Base-by-base conservation (phyloP, 495 filamentous ascomycete species). In the Alectoria sarmentosa region DNA sequence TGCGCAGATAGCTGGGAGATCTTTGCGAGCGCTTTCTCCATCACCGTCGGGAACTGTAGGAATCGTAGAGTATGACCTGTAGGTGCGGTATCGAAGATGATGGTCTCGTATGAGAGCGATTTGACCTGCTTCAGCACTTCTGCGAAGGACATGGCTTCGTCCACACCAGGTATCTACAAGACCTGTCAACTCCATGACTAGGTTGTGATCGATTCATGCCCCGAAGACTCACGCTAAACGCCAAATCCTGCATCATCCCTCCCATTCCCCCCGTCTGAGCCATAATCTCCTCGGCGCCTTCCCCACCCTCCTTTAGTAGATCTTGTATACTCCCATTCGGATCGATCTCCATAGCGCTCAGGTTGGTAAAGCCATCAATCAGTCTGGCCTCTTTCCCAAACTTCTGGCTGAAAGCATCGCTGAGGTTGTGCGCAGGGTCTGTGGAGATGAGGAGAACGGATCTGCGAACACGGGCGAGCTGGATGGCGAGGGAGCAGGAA, bases 51-150 rank as follows among this genome's bases (percentile, higher is more conserved):
- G 78, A 99, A 99, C 74, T 99, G 94, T 39, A 99, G 86, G 81
- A 99, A 99, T 70, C 94, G 94, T 63, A 99, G 86, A 0, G 94
- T 99, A 82, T 99, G 94, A 56, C 94, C 94, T n/a, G 94, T 99
- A 11, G 94, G 94, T 2, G 94, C 94, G 52, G 94, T 99, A 73
- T 99, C 94, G 85, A 98, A 99, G 74, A 99, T 90, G 76, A 99
- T 96, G 69, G 91, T 88, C 74, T 96, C 94, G 83, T 98, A 99
- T 14, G 91, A 95, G 67, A 98, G 87, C n/a, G 90, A 95, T 77
- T 98, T 98, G 78, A 99, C 94, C 78, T 99, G 95, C 77, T 99
- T 98, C 65, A 98, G 83, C 58, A 98, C 94, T 78, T 98, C 94
- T 71, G 94, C 94, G 72, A 98, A 99, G 58, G 94, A 97, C 95